These are phyloP conservation scores for Darksidea phi DNA, from an alignment of 495 filamentous ascomycete species.

Conservation along the genomic window DNA sequence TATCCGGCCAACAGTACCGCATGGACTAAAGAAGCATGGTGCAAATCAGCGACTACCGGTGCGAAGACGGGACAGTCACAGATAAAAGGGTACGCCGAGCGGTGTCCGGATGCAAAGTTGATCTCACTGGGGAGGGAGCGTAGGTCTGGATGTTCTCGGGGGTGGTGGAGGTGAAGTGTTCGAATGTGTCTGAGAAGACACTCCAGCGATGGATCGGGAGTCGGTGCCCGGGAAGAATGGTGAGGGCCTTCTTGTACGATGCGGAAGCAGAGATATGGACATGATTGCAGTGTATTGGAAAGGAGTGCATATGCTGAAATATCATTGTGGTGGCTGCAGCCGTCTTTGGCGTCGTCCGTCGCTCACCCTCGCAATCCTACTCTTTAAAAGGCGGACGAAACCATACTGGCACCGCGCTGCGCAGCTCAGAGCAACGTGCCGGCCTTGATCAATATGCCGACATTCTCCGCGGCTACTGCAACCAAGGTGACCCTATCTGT, in stretches of 20 bases:
- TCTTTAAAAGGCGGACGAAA: conserved; percentile 19
- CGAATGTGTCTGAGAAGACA: conserved; percentile 23
- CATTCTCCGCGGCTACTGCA: conserved; percentile 32
- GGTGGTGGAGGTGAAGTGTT: conserved; percentile 27
- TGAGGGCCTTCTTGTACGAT: too few relatives aligned
- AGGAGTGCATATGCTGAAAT: background rate
- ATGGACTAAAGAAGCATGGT: conserved; percentile 10
- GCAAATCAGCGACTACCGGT: conserved; percentile 24
- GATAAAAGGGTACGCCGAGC: conserved; percentile 20
- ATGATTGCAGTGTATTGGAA: too few relatives aligned
- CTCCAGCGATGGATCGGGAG: conserved; percentile 14
- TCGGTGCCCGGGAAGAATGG: conserved; percentile 24
- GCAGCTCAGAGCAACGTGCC: background rate
- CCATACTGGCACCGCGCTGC: conserved; percentile 19
- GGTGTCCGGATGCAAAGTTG: conserved; percentile 30
- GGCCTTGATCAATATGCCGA: conserved; percentile 16
- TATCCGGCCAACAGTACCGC: conserved; percentile 18
- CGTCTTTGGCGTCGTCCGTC: conserved; percentile 24
- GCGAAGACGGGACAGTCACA: conserved; percentile 16
- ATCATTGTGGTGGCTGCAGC: conserved; percentile 19
- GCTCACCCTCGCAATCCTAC: conserved; percentile 23
- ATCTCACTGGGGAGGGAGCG: conserved; percentile 25
- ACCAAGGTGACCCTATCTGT: conserved; percentile 26
- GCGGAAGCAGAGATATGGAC: too few relatives aligned
- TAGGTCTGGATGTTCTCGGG: conserved; percentile 21